phyloP scores from a whole-genome alignment of 2,329 filamentous ascomycete species.

The Proliferodiscus dingleyae region DNA sequence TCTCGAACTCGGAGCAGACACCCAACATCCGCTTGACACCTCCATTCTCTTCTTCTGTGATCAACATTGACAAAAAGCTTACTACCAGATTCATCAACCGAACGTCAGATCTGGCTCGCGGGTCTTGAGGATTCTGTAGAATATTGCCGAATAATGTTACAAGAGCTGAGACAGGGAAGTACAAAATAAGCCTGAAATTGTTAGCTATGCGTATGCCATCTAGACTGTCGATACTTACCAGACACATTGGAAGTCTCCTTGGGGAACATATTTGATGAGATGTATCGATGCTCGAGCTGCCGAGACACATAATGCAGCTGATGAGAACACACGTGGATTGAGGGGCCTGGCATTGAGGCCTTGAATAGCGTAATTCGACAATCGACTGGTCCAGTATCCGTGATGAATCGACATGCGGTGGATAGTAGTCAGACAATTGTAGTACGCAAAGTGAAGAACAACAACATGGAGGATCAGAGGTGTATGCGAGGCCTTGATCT shows the following conservation, averaged over 20 bases:
- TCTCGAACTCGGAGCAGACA: slow-evolving; percentile 92
- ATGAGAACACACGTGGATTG: slow-evolving; percentile 92
- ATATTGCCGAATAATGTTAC: slow-evolving; percentile 97
- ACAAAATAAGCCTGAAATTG: slow-evolving; percentile 69
- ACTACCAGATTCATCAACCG: slow-evolving; percentile 91
- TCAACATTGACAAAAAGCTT: slow-evolving; percentile 82
- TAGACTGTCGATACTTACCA: slow-evolving; percentile 58
- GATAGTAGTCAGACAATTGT: slow-evolving; percentile 95
- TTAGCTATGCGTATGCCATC: slow-evolving; percentile 27
- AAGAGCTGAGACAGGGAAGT: slow-evolving; percentile 92
- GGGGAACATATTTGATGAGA: slow-evolving; percentile 90
- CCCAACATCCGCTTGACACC: slow-evolving; percentile 91
- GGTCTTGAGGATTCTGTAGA: slow-evolving; percentile 88
- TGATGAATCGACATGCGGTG: slow-evolving; percentile 98
- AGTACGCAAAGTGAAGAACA: slow-evolving; percentile 93
- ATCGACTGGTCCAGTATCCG: slow-evolving; percentile 92
- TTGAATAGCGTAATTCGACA: slow-evolving; percentile 93
- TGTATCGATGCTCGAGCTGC: slow-evolving; percentile 91
- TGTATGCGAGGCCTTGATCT: slow-evolving; percentile 89
- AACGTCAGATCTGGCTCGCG: slow-evolving; percentile 80
- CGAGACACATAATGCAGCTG: slow-evolving; percentile 85
- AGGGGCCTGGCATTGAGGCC: slow-evolving; percentile 85
- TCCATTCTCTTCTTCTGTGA: slow-evolving; percentile 83
- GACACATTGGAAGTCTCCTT: slow-evolving; percentile 90
- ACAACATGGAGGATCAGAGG: slow-evolving; percentile 93